Evolutionary conservation across 495 filamentous ascomycete genomes (phyloP), one percentile per base, ranked within the genome.

Genomic region (Lasiosphaeria ovina): DNA sequence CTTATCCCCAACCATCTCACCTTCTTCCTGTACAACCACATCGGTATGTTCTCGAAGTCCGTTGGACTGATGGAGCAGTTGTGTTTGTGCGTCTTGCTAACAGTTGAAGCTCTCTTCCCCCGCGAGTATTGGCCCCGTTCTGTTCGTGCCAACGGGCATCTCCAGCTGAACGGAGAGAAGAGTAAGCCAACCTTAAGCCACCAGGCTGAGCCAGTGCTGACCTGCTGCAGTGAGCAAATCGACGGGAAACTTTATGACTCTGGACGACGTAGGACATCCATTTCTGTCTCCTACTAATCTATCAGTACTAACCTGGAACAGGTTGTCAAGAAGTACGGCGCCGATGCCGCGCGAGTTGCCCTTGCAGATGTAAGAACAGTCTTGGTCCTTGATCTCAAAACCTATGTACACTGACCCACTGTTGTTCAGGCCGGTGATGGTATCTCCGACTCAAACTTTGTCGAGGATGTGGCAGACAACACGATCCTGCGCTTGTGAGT

Each of bases 391-490:
- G 24, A 24, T 2, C n/a, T n/a, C n/a, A n/a, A 24, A 0, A 24
- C 24, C 24, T 24, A 24, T 24, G 24, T 2, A 24, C 24, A 24
- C 24, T 24, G 2, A 24, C 24, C 24, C 24, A 0, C 2, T 24
- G 24, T 24, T 2, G 24, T 24, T 24, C 24, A 24, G 24, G 92
- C 91, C 16, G 94, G 94, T 66, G 94, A 98, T 74, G 90, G 90
- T 56, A 90, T 97, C 57, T 87, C 92, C 60, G 94, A 98, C 76
- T 93, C 94, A 57, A 99, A 99, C 78, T 96, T 99, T 66, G 94
- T 96, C 64, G 94, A 99, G 77, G 83, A 86, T 62, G 92, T 97
- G 34, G 93, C 93, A 45, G 92, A 97, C 74, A 89, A 86, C 69
- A 93, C 86, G 66, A 94, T 97, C 66, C 81, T 98, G 59, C 83